Evolutionary conservation across 2,329 filamentous ascomycete genomes (phyloP), one percentile per base, ranked within the genome.

Genomic region (Hymenoscyphus repandus): DNA sequence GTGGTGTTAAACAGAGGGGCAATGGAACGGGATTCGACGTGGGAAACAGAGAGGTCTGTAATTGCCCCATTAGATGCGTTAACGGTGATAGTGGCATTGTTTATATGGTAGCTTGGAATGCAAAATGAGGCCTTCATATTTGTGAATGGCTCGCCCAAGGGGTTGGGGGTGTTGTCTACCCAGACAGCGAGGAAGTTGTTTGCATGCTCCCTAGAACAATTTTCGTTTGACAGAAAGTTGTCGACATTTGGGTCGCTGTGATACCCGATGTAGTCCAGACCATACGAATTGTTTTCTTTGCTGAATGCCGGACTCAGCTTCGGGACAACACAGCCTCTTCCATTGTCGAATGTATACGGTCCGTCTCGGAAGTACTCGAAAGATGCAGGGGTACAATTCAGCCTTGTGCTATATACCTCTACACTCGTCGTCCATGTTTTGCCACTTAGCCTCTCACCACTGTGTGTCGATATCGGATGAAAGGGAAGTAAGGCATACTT

Each of bases 401-500:
- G 27, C 0, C 71, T 65, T 0, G 72, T 74, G 15, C 60, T 50
- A 45, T 60, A 70, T 0, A 68, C 51, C 4, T 66, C 68, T 0
- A 64, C 69, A 0, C 64, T 64, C 0, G 53, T 53, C 2, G 60
- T 17, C 59, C 62, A 59, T 22, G 54, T 53, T 17, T 58, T n/a
- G n/a, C n/a, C 55, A 5, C 27, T n/a, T 6, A 13, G 27, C 18
- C 18, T 9, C 9, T 6, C 13, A 4, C 4, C 31, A n/a, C n/a
- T n/a, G n/a, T n/a, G n/a, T n/a, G n/a, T n/a, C n/a, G n/a, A n/a
- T n/a, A n/a, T n/a, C n/a, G n/a, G n/a, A n/a, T n/a, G n/a, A 15
- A 78, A 78, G 0, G 77, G 75, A 0, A 73, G 62, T 0, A 78
- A 47, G 0, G 71, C 69, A 20, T 70, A 76, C 0, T 75, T 61